These are phyloP conservation scores for Orbilia quercus DNA, from an alignment of 2,329 filamentous ascomycete species.

Conservation along the genomic window DNA sequence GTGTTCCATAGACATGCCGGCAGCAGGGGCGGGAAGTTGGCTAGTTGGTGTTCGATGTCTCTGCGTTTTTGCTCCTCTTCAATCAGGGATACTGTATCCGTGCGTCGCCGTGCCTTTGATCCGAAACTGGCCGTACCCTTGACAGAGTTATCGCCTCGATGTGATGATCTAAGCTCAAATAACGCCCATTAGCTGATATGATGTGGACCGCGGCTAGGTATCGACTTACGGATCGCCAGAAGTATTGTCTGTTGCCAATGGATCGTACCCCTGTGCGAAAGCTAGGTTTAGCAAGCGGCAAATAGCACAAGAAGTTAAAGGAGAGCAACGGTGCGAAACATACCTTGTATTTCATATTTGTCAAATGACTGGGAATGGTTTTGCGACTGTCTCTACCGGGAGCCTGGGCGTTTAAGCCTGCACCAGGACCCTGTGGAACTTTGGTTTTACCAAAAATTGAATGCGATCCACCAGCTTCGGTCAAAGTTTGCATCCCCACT, in stretches of 20 bases:
- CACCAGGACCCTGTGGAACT: conserved; percentile 7
- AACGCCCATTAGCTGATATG: background rate
- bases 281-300: background rate
- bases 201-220: background rate
- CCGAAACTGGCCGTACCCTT: conserved; percentile 51
- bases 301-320: background rate
- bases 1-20: conserved; percentile 40
- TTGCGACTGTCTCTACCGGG: conserved; percentile 24
- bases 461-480: conserved; percentile 24
- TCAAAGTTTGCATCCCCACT: conserved; percentile 41
- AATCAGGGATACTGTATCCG: conserved; percentile 37
- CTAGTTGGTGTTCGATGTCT: conserved; percentile 45
- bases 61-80: conserved; percentile 49
- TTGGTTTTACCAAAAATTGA: conserved; percentile 45
- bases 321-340: background rate
- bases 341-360: conserved; percentile 54
- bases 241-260: conserved; percentile 21
- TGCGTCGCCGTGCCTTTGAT: conserved; percentile 46
- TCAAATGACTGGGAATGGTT: conserved; percentile 47
- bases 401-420: background rate
- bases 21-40: conserved; percentile 44
- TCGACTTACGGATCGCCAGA: conserved; percentile 28
- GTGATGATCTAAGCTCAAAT: conserved; percentile 7
- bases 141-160: conserved; percentile 19
- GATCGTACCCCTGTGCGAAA: conserved; percentile 38